Conservation (phyloP, 176 grass and related monocot species). For the Oryza officinalis region DNA sequence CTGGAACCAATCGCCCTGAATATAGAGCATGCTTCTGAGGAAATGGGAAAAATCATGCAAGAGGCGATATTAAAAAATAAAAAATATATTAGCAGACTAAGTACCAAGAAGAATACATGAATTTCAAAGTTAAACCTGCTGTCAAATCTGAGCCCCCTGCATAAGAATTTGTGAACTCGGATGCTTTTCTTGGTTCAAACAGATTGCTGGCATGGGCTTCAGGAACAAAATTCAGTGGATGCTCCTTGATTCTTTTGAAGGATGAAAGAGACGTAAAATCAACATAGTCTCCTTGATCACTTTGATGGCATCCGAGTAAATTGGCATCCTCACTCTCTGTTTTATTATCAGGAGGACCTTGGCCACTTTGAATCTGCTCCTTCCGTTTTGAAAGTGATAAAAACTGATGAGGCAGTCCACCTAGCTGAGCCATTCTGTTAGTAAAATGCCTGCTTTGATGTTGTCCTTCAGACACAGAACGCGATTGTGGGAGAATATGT, state of each 20-base stretch:
- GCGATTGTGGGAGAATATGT: not conserved
- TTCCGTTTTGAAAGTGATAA: constrained; percentile 27
- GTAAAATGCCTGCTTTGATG: constrained; percentile 23
- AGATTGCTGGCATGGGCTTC: constrained; percentile 22
- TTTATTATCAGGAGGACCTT: constrained; percentile 17
- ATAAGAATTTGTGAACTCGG: constrained; percentile 41
- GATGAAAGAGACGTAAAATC: constrained; percentile 66
- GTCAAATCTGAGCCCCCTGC: constrained; percentile 40
- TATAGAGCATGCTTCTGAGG: constrained; percentile 43
- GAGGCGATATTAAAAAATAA: constrained; percentile 22
- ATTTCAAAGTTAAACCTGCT: constrained; percentile 69
- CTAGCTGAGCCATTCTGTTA: constrained; percentile 15
- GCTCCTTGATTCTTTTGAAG: constrained; percentile 42
- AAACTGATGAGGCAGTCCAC: constrained; percentile 43
- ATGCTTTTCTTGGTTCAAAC: constrained; percentile 34
- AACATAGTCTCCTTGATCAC: constrained; percentile 52
- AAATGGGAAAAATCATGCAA: constrained; percentile 22
- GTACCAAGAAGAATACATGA: constrained; percentile 45
- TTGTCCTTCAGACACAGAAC: constrained; percentile 31
- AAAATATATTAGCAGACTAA: constrained; percentile 30
- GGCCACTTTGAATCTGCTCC: constrained; percentile 19
- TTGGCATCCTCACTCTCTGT: not conserved
- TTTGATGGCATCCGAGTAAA: constrained; percentile 9
- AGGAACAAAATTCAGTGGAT: constrained; percentile 44
- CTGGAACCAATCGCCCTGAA: constrained; percentile 49